A percentile compares a stretch with the other conserved stretches of the same genome.
Evolutionary conservation across 495 filamentous ascomycete genomes (phyloP).

Genomic region (Aspergillus baeticus): DNA sequence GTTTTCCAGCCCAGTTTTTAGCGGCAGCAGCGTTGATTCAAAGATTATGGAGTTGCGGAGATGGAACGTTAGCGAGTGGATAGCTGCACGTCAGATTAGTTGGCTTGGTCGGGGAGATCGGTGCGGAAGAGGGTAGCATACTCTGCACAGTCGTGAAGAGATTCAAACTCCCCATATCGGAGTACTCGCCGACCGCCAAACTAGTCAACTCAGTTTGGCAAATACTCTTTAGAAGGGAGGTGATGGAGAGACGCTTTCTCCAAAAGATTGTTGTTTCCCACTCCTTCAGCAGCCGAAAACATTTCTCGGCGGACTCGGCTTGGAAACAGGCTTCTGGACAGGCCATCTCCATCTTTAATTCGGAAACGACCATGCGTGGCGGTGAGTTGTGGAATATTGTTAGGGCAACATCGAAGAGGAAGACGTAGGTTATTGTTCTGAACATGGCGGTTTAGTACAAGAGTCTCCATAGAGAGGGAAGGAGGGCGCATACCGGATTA

Average conservation of each 20-base stretch:
- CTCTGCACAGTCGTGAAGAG: conserved; percentile 28
- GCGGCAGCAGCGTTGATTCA: conserved; percentile 24
- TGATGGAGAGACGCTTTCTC: conserved; percentile 21
- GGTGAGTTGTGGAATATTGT: conserved; percentile 27
- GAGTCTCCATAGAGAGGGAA: too few species aligned
- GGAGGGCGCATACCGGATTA: conserved; percentile 13
- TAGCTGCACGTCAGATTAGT: conserved; percentile 11
- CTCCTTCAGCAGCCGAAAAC: conserved; percentile 6
- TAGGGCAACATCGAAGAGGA: conserved; percentile 24
- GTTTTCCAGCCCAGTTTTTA: conserved; percentile 28
- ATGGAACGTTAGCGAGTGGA: conserved; percentile 30
- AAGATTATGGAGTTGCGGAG: conserved; percentile 31
- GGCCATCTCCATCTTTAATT: conserved; percentile 25
- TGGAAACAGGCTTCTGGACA: conserved; percentile 28
- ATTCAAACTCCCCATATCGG: conserved; percentile 25
- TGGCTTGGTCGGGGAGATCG: neutral
- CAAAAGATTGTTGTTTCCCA: conserved; percentile 23
- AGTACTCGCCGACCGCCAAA: conserved; percentile 16
- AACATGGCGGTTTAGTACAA: too few species aligned
- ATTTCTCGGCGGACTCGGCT: conserved; percentile 21
- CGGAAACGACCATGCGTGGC: conserved; percentile 23
- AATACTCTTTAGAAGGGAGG: conserved; percentile 20
- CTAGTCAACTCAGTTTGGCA: conserved; percentile 20
- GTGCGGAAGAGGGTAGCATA: neutral
- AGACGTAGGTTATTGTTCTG: conserved; percentile 26